Base-by-base conservation (phyloP, 1,284 basidiomycete species). In the Apiotrichum domesticum region DNA sequence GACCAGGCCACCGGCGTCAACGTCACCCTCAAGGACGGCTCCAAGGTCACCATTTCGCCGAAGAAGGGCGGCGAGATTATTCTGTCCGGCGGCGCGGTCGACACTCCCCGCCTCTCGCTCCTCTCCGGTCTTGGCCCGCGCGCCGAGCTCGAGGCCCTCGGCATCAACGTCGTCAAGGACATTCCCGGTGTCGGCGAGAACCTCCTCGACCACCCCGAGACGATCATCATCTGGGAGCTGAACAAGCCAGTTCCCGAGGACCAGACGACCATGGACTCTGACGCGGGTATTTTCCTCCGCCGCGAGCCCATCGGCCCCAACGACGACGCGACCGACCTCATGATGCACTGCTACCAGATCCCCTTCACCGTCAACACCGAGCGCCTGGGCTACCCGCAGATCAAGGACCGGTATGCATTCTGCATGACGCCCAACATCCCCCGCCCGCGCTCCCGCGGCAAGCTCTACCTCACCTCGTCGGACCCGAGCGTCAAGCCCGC, bases 171-270 rank as follows among this genome's bases (percentile, higher is more conserved):
- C 55, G 71, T 74, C 2, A 57, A 71, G 40, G 80, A 82, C 56
- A 73, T 87, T 3, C 84, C 85, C 57, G 66, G 66, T 41, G 86
- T 88, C 51, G 87, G 87, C 1, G 82, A 85, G 69, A 83, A 86
- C 73, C 68, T 87, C 42, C 83, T 85, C 69, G 85, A 87, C 68
- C 85, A 86, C 70, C 62, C 60, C 46, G 60, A 62, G 55, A 58
- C 57, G 10, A 62, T 62, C 49, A 62, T 62, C 52, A 62, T 62
- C 52, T 62, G 60, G 60, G 57, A 56, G 42, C 57, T 62, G 40
- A 37, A 52, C 46, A 56, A 58, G 46, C 60, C 60, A 14, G 60
- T 62, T 5, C 60, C 60, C 10, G 15, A 46, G 35, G 39, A 58
- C 52, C 51, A 54, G 60, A 62, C 60, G 42, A 62, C 60, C 7